Evolutionary conservation across 345 rosid genomes (phyloP), one percentile per base, ranked within the genome.

Genomic region (Salix caprea): DNA sequence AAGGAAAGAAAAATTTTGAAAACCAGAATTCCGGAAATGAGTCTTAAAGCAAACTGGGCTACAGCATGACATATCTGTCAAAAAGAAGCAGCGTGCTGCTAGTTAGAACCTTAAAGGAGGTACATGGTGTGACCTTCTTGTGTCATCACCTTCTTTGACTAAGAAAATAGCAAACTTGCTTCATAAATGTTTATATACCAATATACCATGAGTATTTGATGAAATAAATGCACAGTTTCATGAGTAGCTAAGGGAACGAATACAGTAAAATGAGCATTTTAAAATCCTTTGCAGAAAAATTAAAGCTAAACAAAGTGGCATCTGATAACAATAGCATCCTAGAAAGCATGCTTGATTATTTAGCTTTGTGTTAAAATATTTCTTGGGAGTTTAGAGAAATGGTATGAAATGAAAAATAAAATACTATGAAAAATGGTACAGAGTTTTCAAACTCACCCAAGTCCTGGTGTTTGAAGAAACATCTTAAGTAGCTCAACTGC

Each of bases 401-500:
- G 34, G 40, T 1, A 28, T 61, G 2, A 32, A 40, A 16, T 36
- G 36, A 40, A 30, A 60, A 10, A 58, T 21, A 58, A 74, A 50
- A 56, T 24, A 71, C 71, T 18, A 34, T n/a, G 13, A 3, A 52
- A 32, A 60, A 77, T 58, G 21, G 16, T 30, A 34, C 77, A 71
- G 67, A 48, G 32, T 67, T 50, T 67, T 48, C 44, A 75, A 74
- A 66, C 83, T 81, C 77, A 93, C 98, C 94, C 83, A 78, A 85
- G 74, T 67, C 96, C 96, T 7, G 85, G 76, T 30, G 85, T 84
- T 73, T 91, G 91, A 78, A 95, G 94, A 81, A 95, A 95, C 98
- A 95, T 95, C 81, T 86, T 91, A 66, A 95, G 82, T 75, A 95
- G 85, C 84, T 93, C 98, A 73, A 84, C 42, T 18, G 96, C 96